phyloP scores from a whole-genome alignment of 352 stramenopile genomes.

The Pythium myriotylum region DNA sequence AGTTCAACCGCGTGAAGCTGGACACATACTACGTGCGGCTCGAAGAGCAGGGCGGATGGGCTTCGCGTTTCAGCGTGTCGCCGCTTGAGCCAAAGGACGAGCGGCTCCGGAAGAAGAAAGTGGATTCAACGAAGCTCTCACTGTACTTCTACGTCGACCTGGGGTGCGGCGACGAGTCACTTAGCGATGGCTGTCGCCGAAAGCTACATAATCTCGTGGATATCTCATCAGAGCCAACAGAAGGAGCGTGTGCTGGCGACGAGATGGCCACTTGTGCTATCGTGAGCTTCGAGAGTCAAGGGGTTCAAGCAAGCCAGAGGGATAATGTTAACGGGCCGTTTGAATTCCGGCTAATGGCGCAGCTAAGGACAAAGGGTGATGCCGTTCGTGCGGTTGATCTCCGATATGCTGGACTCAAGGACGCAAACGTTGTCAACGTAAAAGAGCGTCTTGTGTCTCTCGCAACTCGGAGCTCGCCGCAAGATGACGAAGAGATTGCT shows the following conservation, averaged over 20 bases:
- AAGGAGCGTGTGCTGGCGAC: conserved; percentile 19
- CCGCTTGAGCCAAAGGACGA: conserved; percentile 51
- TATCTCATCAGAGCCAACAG: conserved; percentile 41
- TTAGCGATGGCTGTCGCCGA: conserved; percentile 51
- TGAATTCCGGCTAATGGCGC: conserved; percentile 49
- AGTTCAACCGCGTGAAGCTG: conserved; percentile 72
- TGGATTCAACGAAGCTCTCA: conserved; percentile 61
- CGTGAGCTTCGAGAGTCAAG: conserved; percentile 49
- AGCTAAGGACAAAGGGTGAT: conserved; percentile 42
- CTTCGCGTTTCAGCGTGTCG: conserved; percentile 40
- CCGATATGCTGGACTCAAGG: conserved; percentile 56
- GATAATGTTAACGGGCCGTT: conserved; percentile 29
- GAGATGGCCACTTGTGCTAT: conserved; percentile 34
- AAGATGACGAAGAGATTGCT: conserved; percentile 47
- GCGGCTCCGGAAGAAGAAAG: conserved; percentile 35
- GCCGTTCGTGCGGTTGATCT: conserved; percentile 43
- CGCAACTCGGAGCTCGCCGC: conserved; percentile 31
- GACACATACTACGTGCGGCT: conserved; percentile 64
- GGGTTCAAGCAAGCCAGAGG: conserved; percentile 10
- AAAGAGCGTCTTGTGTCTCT: conserved; percentile 62
- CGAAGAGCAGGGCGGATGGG: conserved; percentile 44
- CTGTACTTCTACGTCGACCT: conserved; percentile 85
- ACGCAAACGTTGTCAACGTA: conserved; percentile 71
- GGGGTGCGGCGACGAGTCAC: conserved; percentile 67
- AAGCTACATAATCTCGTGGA: conserved; percentile 56